Conservation (phyloP, 108 stramenopile genomes). For the Pseudonitzschia multiseries region DNA sequence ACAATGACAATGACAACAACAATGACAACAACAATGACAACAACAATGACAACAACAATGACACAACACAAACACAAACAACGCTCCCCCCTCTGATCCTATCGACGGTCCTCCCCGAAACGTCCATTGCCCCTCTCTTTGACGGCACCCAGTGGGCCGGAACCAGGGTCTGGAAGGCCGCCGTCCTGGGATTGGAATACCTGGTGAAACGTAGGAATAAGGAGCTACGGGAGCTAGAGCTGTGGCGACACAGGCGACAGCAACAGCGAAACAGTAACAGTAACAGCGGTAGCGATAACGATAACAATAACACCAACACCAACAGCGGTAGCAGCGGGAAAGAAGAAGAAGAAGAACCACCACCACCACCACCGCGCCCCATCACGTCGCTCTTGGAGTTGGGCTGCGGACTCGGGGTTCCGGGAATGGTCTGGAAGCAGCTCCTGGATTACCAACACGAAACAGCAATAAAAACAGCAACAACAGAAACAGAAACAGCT, state of each 20-base stretch:
- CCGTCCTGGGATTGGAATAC: conserved; percentile 66
- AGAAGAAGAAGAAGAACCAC: too few relatives aligned
- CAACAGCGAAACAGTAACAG: conserved; percentile 12
- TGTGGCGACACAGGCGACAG: too few relatives aligned
- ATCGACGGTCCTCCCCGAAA: conserved; percentile 62
- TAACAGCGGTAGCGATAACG: too few relatives aligned
- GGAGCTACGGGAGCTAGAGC: too few relatives aligned
- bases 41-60: not conserved
- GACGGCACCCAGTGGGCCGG: conserved; percentile 87
- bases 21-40: too few relatives aligned
- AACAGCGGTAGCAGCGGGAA: too few relatives aligned
- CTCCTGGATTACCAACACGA: conserved; percentile 3
- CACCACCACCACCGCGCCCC: not conserved
- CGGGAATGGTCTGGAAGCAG: conserved; percentile 72
- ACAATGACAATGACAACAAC: not conserved
- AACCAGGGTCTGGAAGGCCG: conserved; percentile 78
- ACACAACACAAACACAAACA: not conserved
- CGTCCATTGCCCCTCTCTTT: conserved; percentile 77
- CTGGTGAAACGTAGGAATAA: conserved; percentile 31
- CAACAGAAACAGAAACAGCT: not conserved
- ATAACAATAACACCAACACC: conserved; percentile 12
- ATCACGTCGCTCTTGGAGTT: conserved; percentile 55
- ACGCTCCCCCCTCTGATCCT: conserved; percentile 27
- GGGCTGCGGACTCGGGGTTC: conserved; percentile 84
- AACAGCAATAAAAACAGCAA: not conserved